Evolutionary conservation across 805 yeast species (phyloP), one percentile per base, ranked within the genome.

Genomic region (Ogataea pini): DNA sequence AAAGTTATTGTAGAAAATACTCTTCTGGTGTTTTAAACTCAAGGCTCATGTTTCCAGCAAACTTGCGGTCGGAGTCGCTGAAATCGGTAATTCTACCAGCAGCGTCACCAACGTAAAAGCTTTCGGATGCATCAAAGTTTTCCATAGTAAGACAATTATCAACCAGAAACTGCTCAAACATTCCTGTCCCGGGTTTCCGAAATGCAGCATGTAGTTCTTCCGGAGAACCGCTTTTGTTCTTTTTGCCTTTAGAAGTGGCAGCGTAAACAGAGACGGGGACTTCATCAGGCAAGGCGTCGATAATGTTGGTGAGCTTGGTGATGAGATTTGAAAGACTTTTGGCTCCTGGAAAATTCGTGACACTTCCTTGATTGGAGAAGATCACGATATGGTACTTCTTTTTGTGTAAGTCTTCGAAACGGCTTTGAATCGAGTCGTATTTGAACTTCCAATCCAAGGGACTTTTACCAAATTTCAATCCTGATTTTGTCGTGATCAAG

Each of bases 101-200:
- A 0, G 98, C 98, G 70, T 92, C 99, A 5, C 99, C 99, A n/a
- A 90, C 91, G 64, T 69, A 94, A 46, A 83, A 72, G 43, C 88
- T 78, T 8, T 65, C 54, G 0, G 61, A 67, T 42, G 62, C 42
- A 56, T 81, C 82, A 2, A 82, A 56, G 7, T 49, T 48, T 2
- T 59, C 58, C 0, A 54, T 52, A 2, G 61, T 58, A 0, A 42
- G n/a, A 13, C 58, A 49, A 12, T 80, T 50, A 55, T 78, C 83
- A 13, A 63, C 57, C 6, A 58, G 50, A 28, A 86, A 70, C 42
- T 73, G 76, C 0, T 73, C 64, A 83, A 87, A 86, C 96, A 91
- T 86, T 0, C 96, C 97, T 1, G 59, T 62, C 4, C 69, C 68
- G 0, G 99, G 99, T 61, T 92, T 92, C 42, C 97, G 70, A 72